These are phyloP conservation scores for Melampsora americana DNA, from an alignment of 1,284 basidiomycete species.

Conservation along the genomic window DNA sequence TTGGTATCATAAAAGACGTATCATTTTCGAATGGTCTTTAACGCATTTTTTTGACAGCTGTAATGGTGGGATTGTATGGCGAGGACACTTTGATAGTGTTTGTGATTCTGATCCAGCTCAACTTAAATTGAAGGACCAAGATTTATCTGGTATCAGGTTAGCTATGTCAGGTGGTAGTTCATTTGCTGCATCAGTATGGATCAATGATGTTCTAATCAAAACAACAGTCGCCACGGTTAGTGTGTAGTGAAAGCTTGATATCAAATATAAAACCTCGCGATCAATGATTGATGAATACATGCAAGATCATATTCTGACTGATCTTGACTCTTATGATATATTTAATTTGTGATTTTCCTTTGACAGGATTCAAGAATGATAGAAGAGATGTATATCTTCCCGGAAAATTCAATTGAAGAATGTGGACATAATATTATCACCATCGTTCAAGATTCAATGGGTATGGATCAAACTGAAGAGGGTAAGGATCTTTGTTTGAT, in stretches of 20 bases:
- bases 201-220: slow-evolving; percentile 48
- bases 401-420: slow-evolving; percentile 2
- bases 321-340: background rate
- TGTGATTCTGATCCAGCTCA: slow-evolving; percentile 9
- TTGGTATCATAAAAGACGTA: background rate
- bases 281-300: background rate
- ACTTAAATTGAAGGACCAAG: background rate
- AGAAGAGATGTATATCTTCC: slow-evolving; percentile 14
- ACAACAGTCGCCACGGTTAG: slow-evolving; percentile 14
- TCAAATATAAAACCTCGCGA: background rate
- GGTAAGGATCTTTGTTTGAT: slow-evolving; percentile 5
- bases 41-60: slow-evolving; percentile 55
- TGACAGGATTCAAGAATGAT: slow-evolving; percentile 14
- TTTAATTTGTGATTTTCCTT: background rate
- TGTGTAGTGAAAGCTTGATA: slow-evolving; percentile 18
- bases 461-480: slow-evolving; percentile 44
- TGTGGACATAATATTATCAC: slow-evolving; percentile 47
- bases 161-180: slow-evolving; percentile 48
- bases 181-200: slow-evolving; percentile 48
- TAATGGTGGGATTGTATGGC: slow-evolving; percentile 72
- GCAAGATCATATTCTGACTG: background rate
- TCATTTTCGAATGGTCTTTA: slow-evolving; percentile 7
- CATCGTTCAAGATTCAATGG: slow-evolving; percentile 50
- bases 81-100: slow-evolving; percentile 67
- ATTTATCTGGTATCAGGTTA: slow-evolving; percentile 43